A percentile compares a stretch with the other conserved stretches of the same genome.
phyloP scores from a whole-genome alignment of 495 filamentous ascomycete genomes.

The Trichocladium antarcticum region DNA sequence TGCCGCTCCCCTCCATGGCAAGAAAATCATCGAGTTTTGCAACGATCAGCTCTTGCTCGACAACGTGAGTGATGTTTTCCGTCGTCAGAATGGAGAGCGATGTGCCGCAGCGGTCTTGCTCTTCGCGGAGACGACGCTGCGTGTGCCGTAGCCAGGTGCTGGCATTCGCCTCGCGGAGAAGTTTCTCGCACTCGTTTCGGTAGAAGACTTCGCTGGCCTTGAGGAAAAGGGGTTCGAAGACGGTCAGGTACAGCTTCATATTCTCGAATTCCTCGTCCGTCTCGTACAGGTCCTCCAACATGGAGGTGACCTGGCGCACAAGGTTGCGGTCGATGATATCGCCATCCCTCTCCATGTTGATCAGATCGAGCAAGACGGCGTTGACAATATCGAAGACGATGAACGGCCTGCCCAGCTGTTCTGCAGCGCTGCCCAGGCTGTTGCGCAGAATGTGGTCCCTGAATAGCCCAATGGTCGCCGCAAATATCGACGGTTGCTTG shows the following conservation, averaged over 20 bases:
- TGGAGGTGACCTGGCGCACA: conserved; percentile 71
- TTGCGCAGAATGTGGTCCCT: conserved; percentile 64
- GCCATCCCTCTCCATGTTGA: conserved; percentile 82
- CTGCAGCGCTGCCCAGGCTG: conserved; percentile 28
- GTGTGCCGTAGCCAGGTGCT: conserved; percentile 74
- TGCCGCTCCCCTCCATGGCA: conserved; percentile 69
- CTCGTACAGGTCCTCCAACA: conserved; percentile 87
- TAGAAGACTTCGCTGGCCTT: conserved; percentile 64
- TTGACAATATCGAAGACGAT: conserved; percentile 60
- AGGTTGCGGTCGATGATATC: conserved; percentile 78
- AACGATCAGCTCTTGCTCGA: conserved; percentile 70
- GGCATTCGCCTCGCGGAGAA: conserved; percentile 70
- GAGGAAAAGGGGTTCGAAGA: conserved; percentile 74
- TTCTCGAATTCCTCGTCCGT: conserved; percentile 59
- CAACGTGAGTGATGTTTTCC: conserved; percentile 60
- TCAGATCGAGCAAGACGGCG: conserved; percentile 76
- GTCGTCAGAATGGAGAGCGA: conserved; percentile 61
- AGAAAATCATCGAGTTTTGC: conserved; percentile 72
- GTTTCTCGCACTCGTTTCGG: conserved; percentile 52
- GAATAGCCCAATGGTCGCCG: conserved; percentile 74
- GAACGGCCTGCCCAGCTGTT: conserved; percentile 24
- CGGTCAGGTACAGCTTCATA: conserved; percentile 70
- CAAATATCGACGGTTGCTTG: conserved; percentile 66
- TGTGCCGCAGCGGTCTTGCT: conserved; percentile 67
- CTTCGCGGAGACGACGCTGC: conserved; percentile 61